A percentile compares a stretch with the other conserved stretches of the same genome.
phyloP scores from a whole-genome alignment of 2,329 filamentous ascomycete genomes.

The Dothideomycetes sp. region DNA sequence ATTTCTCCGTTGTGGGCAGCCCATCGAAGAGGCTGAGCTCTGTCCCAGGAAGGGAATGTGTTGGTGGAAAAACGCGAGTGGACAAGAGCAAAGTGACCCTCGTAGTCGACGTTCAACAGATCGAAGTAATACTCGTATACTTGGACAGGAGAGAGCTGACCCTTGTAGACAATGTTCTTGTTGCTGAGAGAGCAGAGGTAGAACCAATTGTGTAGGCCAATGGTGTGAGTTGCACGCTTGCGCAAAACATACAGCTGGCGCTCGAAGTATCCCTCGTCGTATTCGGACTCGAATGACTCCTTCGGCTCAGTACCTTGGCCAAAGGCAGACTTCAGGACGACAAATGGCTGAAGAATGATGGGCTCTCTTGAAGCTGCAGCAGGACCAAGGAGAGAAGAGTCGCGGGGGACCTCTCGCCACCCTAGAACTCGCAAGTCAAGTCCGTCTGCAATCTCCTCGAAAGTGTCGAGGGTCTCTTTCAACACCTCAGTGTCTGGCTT shows the following conservation, averaged over 20 bases:
- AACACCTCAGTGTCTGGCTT: conserved; percentile 88
- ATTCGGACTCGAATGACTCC: conserved; percentile 64
- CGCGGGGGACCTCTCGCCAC: conserved; percentile 90
- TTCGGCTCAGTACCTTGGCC: conserved; percentile 70
- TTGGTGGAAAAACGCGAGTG: conserved; percentile 98
- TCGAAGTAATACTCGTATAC: conserved; percentile 98
- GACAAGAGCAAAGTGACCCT: conserved; percentile 91
- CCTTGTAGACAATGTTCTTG: conserved; percentile 99
- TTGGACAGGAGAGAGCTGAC: conserved; percentile 84
- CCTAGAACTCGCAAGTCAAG: conserved; percentile 84
- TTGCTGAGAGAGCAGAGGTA: conserved; percentile 94
- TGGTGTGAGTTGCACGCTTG: conserved; percentile 89
- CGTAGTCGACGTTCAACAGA: conserved; percentile 90
- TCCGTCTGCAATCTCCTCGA: conserved; percentile 85
- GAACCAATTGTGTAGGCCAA: conserved; percentile 97
- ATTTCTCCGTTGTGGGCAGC: conserved; percentile 98
- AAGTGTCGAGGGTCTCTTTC: conserved; percentile 80
- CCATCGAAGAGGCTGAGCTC: conserved; percentile 91
- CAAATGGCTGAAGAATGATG: conserved; percentile 88
- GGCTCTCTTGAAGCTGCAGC: conserved; percentile 91
- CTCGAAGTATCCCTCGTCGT: conserved; percentile 81
- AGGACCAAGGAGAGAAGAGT: conserved; percentile 85
- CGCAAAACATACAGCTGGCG: conserved; percentile 86
- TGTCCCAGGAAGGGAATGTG: conserved; percentile 97
- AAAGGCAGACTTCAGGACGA: conserved; percentile 78